phyloP scores from a whole-genome alignment of 495 filamentous ascomycete species.

The Aspergillus sclerotioniger region DNA sequence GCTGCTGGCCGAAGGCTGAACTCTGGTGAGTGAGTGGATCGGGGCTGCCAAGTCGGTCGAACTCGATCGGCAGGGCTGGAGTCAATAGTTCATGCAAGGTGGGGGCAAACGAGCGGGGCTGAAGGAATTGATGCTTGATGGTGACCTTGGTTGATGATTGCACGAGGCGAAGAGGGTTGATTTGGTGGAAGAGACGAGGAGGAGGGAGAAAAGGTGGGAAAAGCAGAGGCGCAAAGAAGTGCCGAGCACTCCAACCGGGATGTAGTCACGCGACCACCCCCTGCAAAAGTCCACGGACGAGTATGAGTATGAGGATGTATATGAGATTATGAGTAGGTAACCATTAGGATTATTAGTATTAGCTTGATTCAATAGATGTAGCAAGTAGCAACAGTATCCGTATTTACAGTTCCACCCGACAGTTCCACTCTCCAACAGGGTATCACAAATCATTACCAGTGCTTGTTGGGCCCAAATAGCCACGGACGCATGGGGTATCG shows the following conservation, averaged over 20 bases:
- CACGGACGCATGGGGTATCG: background rate
- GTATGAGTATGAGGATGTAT: too few relatives aligned
- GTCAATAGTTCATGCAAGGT: conserved; percentile 19
- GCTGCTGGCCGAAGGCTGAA: background rate
- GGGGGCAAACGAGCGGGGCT: background rate
- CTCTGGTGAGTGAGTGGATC: background rate
- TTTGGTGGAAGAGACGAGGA: background rate
- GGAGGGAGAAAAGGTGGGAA: background rate
- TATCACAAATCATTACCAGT: background rate
- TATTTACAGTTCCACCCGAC: too few relatives aligned
- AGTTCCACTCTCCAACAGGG: too few relatives aligned
- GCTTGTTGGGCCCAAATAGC: background rate
- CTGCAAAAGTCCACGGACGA: too few relatives aligned
- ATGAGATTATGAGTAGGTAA: too few relatives aligned
- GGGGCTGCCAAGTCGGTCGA: background rate
- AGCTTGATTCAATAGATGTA: background rate
- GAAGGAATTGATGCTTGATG: too few relatives aligned
- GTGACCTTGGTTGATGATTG: background rate
- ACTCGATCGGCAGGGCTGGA: conserved; percentile 11
- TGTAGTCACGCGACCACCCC: background rate
- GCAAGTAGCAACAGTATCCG: too few relatives aligned
- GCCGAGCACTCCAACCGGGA: background rate
- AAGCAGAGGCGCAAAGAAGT: background rate
- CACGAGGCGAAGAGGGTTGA: background rate
- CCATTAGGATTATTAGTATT: background rate